Conservation (phyloP, 2,329 filamentous ascomycete genomes). For the Colletotrichum spinosum region DNA sequence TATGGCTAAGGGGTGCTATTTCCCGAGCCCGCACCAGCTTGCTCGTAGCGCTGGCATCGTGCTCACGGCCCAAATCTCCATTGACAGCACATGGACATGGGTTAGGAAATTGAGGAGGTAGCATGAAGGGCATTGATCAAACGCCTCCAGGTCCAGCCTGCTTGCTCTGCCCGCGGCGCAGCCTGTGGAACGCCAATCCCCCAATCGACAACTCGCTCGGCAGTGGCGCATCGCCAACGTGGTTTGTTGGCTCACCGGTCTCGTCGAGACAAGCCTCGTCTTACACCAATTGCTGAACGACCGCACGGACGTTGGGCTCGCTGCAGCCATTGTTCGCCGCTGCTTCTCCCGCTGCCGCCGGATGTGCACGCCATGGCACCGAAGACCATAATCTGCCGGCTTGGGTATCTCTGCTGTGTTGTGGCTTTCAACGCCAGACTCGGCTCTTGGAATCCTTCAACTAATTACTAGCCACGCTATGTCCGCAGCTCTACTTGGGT, state of each 20-base stretch:
- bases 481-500: too few species aligned
- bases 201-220: conserved; percentile 30
- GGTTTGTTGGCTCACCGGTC: conserved; percentile 39
- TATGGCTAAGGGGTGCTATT: too few species aligned
- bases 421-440: too few species aligned
- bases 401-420: not conserved
- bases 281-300: conserved; percentile 41
- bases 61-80: not conserved
- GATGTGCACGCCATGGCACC: conserved; percentile 15
- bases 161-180: not conserved
- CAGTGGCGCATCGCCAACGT: conserved; percentile 35
- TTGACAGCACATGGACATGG: conserved; percentile 7
- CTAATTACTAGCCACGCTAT: too few species aligned
- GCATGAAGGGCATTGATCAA: conserved; percentile 36
- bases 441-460: too few species aligned
- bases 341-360: conserved; percentile 30
- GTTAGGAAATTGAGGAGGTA: conserved; percentile 7
- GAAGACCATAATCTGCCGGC: conserved; percentile 3
- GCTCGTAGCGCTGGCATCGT: too few species aligned
- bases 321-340: conserved; percentile 21
- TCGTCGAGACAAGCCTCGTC: conserved; percentile 42
- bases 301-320: conserved; percentile 36
- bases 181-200: conserved; percentile 16
- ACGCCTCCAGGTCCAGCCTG: conserved; percentile 26
- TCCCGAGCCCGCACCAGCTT: too few species aligned